Percentiles rank a stretch among this genome's conserved stretches.
Evolutionary conservation across 2,329 filamentous ascomycete species (phyloP).

Genomic region (Aquanectria penicillioides): DNA sequence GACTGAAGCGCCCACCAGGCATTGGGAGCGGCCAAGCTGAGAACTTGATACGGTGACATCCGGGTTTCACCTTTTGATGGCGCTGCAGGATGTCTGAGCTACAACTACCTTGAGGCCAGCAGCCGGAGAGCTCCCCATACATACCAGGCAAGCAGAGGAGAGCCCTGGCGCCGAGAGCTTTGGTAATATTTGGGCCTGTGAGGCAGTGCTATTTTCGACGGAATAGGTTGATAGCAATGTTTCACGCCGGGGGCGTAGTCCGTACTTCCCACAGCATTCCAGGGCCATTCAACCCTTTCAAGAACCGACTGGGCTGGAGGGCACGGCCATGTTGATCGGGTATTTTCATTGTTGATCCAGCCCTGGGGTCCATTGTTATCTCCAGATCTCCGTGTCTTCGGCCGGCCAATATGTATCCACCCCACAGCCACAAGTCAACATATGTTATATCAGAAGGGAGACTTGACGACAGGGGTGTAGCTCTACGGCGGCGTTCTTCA

Average conservation of each 20-base stretch:
- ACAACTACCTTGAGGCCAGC: conserved; percentile 8
- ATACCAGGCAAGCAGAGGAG: conserved; percentile 12
- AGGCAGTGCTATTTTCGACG: background rate
- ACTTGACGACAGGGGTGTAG: background rate
- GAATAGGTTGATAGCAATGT: background rate
- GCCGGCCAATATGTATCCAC: too few species aligned
- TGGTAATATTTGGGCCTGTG: background rate
- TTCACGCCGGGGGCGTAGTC: background rate
- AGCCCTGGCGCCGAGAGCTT: background rate
- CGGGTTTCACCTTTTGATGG: conserved; percentile 12
- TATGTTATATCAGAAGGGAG: background rate
- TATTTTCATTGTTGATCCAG: too few species aligned
- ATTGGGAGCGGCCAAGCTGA: conserved; percentile 1
- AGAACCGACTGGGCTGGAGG: background rate
- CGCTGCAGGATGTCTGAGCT: conserved; percentile 5
- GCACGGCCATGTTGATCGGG: conserved; percentile 2
- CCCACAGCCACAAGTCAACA: too few species aligned
- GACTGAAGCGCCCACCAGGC: background rate
- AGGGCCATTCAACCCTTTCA: background rate
- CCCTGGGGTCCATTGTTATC: background rate
- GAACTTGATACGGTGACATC: conserved; percentile 14
- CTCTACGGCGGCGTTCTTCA: conserved; percentile 9
- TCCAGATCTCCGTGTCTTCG: too few species aligned
- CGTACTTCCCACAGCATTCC: conserved; percentile 2
- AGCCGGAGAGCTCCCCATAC: conserved; percentile 9